Evolutionary conservation across 768 basidiomycete species (phyloP), one percentile per base, ranked within the genome.

Genomic region (Sistotremastrum suecicum): DNA sequence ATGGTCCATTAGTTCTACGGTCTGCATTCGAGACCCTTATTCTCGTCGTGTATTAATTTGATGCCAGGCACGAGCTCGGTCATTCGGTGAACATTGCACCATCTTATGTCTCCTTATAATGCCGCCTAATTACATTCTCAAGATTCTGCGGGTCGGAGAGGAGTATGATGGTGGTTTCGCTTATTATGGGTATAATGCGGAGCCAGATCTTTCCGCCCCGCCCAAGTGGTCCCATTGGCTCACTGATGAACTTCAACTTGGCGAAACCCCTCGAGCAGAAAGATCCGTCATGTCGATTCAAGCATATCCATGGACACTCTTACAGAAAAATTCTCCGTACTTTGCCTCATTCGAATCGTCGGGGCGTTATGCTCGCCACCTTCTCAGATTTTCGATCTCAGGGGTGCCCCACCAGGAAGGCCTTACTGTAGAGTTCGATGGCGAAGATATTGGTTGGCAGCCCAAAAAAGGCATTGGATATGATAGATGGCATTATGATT

Each of bases 141-240:
- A 48, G 12, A 9, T 20, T 7, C 28, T 39, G 3, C 38, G 74
- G 5, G 78, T 84, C 12, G 85, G 85, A 3, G 85, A 87, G 61
- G 84, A 86, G 62, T 86, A 88, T 55, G 85, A 87, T 51, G 84
- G 83, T 8, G 84, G 82, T 3, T 75, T 60, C 49, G 78, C 67
- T 3, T 88, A 87, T 58, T 83, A 70, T 53, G 84, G 84, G 10
- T 67, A 70, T 34, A 83, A 88, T 54, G 72, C 80, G 3, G 67
- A 68, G 30, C 62, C 70, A 39, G 58, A 75, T 50, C 53, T 62
- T 33, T 58, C 60, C 7, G 45, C 63, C 30, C 59, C 66, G 33
- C 54, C 82, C 31, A 70, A 78, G 5, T 88, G 85, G 85, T 58
- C 66, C 0, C 78, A 84, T 50, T 88, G 85, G 85, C 66, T 86